Evolutionary conservation across 108 stramenopile genomes (phyloP).

Genomic region (Ochromonas danica): DNA sequence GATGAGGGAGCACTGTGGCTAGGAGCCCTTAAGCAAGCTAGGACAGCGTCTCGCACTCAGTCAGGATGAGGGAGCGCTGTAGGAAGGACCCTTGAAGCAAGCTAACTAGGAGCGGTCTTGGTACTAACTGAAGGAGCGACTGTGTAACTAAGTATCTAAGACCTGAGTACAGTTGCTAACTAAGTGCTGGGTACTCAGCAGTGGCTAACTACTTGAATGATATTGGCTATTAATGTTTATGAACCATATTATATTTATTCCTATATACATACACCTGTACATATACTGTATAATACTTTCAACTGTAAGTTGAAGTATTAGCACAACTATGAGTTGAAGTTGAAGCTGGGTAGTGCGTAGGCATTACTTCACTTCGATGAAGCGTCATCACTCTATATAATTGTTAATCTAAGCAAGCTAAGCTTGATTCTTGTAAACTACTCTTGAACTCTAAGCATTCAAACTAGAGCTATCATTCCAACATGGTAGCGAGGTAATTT

Average conservation of each 20-base stretch:
- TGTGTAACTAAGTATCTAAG: slow-evolving; percentile 17
- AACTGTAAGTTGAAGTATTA: slow-evolving; percentile 17
- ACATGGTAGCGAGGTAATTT: slow-evolving; percentile 9
- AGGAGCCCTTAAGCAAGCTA: slow-evolving; percentile 14
- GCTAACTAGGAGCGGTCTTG: slow-evolving; percentile 13
- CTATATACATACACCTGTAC: slow-evolving; percentile 16
- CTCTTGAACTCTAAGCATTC: slow-evolving; percentile 15
- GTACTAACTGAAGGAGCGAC: slow-evolving; percentile 14
- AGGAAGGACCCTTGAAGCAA: slow-evolving; percentile 9
- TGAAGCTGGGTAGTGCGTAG: slow-evolving; percentile 13
- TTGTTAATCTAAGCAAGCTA: slow-evolving; percentile 17
- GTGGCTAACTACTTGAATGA: slow-evolving; percentile 15
- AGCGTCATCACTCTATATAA: slow-evolving; percentile 10
- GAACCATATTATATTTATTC: slow-evolving; percentile 17
- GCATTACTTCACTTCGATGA: slow-evolving; percentile 15
- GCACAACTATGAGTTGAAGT: slow-evolving; percentile 15
- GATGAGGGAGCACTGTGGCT: slow-evolving; percentile 13
- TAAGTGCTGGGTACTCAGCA: slow-evolving; percentile 14
- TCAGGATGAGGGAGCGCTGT: slow-evolving; percentile 13
- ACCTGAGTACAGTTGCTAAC: slow-evolving; percentile 15
- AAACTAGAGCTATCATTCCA: slow-evolving; percentile 10
- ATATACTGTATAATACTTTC: slow-evolving; percentile 17
- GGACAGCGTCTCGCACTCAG: slow-evolving; percentile 12
- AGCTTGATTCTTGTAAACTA: slow-evolving; percentile 17
- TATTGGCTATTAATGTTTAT: slow-evolving; percentile 17